Evolutionary conservation across 1,284 basidiomycete species (phyloP).

Genomic region (Melanopsichium pennsylvanicum): DNA sequence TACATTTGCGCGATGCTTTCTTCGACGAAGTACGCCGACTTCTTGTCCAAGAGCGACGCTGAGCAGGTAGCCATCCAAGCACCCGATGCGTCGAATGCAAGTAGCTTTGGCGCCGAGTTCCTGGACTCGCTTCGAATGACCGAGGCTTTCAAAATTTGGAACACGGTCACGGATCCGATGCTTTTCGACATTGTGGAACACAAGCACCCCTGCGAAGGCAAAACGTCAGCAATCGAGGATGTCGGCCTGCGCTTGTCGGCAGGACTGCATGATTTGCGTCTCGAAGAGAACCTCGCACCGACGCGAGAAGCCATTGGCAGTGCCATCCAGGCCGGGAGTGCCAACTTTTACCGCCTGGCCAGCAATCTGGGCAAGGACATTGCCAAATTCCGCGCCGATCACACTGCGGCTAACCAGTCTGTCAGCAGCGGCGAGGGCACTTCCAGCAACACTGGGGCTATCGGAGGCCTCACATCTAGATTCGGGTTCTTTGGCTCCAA

Average conservation of each 20-base stretch:
- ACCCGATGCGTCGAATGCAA: slow-evolving; percentile 30
- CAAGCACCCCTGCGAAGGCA: slow-evolving; percentile 63
- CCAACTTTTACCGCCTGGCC: slow-evolving; percentile 55
- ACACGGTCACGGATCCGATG: slow-evolving; percentile 56
- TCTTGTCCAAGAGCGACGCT: slow-evolving; percentile 44
- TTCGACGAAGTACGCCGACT: slow-evolving; percentile 57
- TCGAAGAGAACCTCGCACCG: slow-evolving; percentile 62
- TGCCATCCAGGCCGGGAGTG: slow-evolving; percentile 55
- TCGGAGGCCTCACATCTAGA: slow-evolving; percentile 17
- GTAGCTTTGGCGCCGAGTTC: slow-evolving; percentile 59
- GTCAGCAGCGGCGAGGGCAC: slow-evolving; percentile 1
- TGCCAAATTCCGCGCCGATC: slow-evolving; percentile 42
- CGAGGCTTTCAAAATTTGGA: slow-evolving; percentile 52
- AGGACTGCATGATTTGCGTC: slow-evolving; percentile 58
- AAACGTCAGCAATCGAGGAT: slow-evolving; percentile 60
- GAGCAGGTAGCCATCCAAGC: slow-evolving; percentile 40
- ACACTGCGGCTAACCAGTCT: slow-evolving; percentile 20
- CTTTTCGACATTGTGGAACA: slow-evolving; percentile 61
- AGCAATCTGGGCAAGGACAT: slow-evolving; percentile 57
- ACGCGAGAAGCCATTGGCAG: slow-evolving; percentile 60
- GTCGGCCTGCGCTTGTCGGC: slow-evolving; percentile 58
- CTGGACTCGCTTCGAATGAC: slow-evolving; percentile 52
- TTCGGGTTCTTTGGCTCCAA: slow-evolving; percentile 29
- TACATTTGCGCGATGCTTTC: slow-evolving; percentile 62
- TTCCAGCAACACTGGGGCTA: slow-evolving; percentile 3